These are phyloP conservation scores for Peltaster fructicola DNA, from an alignment of 2,329 filamentous ascomycete species.

Conservation along the genomic window DNA sequence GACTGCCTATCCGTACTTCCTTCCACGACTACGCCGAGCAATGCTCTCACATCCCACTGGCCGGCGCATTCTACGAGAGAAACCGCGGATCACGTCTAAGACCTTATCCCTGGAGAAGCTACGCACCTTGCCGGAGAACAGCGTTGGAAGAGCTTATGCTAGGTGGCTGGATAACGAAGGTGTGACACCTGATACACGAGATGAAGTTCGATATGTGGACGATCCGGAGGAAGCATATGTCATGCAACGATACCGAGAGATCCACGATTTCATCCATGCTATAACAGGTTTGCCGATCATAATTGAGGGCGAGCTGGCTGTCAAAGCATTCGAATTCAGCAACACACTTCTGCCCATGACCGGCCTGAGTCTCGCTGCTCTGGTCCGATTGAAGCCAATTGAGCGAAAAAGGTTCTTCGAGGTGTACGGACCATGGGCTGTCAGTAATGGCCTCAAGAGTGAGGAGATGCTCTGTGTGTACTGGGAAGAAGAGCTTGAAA, in stretches of 20 bases:
- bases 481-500: constrained; percentile 88
- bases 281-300: constrained; percentile 79
- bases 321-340: constrained; percentile 94
- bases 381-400: constrained; percentile 42
- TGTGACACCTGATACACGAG: constrained; percentile 78
- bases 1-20: constrained; percentile 88
- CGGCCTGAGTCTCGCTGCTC: constrained; percentile 62
- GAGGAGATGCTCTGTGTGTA: constrained; percentile 88
- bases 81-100: constrained; percentile 68
- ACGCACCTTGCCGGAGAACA: constrained; percentile 51
- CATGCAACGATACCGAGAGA: constrained; percentile 94
- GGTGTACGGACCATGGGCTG: constrained; percentile 78
- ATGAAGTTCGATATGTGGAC: constrained; percentile 74
- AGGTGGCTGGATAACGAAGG: constrained; percentile 87
- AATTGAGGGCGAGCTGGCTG: constrained; percentile 89
- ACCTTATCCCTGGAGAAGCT: constrained; percentile 52
- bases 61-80: constrained; percentile 75
- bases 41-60: constrained; percentile 79
- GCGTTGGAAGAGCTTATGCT: constrained; percentile 67
- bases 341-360: constrained; percentile 95
- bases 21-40: constrained; percentile 72
- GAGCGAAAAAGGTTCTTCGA: constrained; percentile 50
- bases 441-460: constrained; percentile 59
- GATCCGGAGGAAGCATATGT: constrained; percentile 94
- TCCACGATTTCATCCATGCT: constrained; percentile 95